Base-by-base conservation (phyloP, 2,329 filamentous ascomycete species). In the Diaporthe vexans region DNA sequence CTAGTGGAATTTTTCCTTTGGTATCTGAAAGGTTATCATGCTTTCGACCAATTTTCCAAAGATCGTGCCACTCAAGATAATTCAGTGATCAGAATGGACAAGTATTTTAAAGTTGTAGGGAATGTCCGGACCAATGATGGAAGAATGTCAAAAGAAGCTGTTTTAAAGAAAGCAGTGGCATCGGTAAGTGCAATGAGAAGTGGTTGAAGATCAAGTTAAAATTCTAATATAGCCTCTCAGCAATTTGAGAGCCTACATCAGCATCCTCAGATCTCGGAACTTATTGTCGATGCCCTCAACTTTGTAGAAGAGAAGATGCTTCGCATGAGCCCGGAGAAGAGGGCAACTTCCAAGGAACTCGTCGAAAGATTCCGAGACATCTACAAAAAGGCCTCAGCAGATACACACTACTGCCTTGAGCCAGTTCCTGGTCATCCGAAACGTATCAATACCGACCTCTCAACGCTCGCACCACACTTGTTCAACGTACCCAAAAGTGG, bases 1-100 rank as follows among this genome's bases (percentile, higher is more conserved):
- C 6, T 9, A 65, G 61, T 73, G 21, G 72, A 73, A 1, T 73
- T 73, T 8, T 17, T 48, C n/a, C 35, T 70, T n/a, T 73, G 72
- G 72, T 73, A 73, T n/a, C 33, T 70, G 1, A 43, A 70, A 11
- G 72, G 72, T 5, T 70, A 35, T 13, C 3, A 70, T 8, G 72
- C 54, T 24, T 70, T 56, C 46, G 63, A 73, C 13, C 4, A 54
- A 10, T 73, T 73, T 26, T 73, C 72, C 21, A 4, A 26, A 11
- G 43, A 61, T 26, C 72, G 72, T 21, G 46, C 54, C 19, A 5
- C 21, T 15, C 63, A 73, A 59, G 59, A 73, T 33, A 51, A 24
- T 8, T 17, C 26, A 7, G 5, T 48, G 10, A 59, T 69, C n/a
- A 33, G 15, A 29, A 17, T 43, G 40, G 72, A 73, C 7, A 37